Conservation (phyloP, 768 basidiomycete genomes). For the Termitomyces sp. region DNA sequence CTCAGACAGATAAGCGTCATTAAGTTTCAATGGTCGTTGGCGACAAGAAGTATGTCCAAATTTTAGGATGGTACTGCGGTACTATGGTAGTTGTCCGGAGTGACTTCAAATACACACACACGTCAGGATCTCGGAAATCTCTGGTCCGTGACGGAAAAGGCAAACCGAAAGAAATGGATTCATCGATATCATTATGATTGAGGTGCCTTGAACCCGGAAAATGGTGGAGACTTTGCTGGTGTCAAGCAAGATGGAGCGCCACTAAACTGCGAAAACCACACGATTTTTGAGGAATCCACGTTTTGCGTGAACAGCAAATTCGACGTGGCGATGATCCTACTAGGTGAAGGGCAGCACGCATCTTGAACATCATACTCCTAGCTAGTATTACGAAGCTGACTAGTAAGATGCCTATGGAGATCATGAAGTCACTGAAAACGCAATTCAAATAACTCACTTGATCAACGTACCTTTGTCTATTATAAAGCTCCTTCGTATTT, state of each 20-base stretch:
- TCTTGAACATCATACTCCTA: too few species aligned
- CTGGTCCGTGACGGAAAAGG: background rate
- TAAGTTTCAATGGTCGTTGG: too few species aligned
- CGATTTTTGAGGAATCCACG: background rate
- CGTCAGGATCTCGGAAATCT: background rate
- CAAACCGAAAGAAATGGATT: background rate
- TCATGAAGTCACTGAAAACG: background rate
- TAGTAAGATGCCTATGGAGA: background rate
- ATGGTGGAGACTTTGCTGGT: background rate
- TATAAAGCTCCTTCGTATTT: slow-evolving; percentile 10
- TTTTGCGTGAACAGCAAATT: background rate
- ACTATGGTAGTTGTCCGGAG: background rate
- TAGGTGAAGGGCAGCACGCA: background rate
- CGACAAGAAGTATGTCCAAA: too few species aligned
- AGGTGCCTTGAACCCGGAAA: background rate
- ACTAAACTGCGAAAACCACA: background rate
- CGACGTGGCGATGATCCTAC: background rate
- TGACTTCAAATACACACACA: background rate
- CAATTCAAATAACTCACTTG: background rate
- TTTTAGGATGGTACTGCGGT: too few species aligned
- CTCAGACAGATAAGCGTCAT: background rate
- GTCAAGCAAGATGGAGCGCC: background rate
- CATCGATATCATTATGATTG: background rate
- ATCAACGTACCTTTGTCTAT: background rate
- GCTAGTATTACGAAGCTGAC: background rate